A percentile compares a stretch with the other conserved stretches of the same genome.
Evolutionary conservation across 768 basidiomycete genomes (phyloP).

Genomic region (Mycena polygramma): DNA sequence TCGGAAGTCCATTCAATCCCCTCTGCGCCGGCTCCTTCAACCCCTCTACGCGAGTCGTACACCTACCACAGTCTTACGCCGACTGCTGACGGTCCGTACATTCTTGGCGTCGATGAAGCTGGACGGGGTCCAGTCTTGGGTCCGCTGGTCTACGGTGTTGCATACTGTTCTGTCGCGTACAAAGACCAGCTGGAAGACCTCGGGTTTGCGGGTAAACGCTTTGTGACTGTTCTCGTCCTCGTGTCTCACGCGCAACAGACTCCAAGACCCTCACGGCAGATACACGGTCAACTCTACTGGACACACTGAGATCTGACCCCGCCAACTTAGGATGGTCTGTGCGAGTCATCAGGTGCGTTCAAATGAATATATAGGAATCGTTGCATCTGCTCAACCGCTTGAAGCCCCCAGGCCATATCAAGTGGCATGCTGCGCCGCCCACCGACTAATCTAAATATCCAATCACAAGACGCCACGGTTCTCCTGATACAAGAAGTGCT

Average conservation of each 20-base stretch:
- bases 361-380: not conserved
- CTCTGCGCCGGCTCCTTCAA: constrained; percentile 70
- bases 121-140: constrained; percentile 96
- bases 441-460: constrained; percentile 88
- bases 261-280: constrained; percentile 90
- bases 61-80: constrained; percentile 83
- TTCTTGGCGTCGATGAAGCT: constrained; percentile 99
- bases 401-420: constrained; percentile 92
- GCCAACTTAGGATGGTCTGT: constrained; percentile 86
- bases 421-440: constrained; percentile 89
- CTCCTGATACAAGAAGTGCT: constrained; percentile 88
- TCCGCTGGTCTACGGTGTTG: constrained; percentile 95
- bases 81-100: constrained; percentile 82
- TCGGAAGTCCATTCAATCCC: constrained; percentile 48
- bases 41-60: constrained; percentile 76
- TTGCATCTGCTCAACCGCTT: not conserved
- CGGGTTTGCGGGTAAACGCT: constrained; percentile 86
- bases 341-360: constrained; percentile 73
- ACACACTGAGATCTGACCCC: constrained; percentile 77
- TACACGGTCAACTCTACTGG: constrained; percentile 73
- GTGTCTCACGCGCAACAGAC: constrained; percentile 61
- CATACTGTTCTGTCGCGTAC: constrained; percentile 90
- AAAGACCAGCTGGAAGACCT: constrained; percentile 78
- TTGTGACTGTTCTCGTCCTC: not conserved
- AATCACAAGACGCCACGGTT: constrained; percentile 91